Evolutionary conservation across 140 eudicot species (phyloP).

Genomic region (Stevia rebaudiana): DNA sequence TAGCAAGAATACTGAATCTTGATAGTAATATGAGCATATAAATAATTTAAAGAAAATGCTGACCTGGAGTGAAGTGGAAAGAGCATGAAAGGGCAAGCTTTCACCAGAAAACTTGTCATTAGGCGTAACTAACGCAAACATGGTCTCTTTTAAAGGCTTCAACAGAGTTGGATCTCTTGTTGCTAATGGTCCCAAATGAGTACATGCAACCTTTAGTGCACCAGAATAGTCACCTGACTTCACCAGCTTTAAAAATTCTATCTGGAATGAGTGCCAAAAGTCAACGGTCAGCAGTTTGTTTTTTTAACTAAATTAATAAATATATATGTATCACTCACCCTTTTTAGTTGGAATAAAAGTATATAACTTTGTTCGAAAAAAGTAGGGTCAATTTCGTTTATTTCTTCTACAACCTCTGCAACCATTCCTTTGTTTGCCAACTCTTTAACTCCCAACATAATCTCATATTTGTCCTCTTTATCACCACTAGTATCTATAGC

Average conservation of each 20-base stretch:
- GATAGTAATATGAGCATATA: background rate
- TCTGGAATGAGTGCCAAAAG: constrained; percentile 34
- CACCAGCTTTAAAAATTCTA: constrained; percentile 87
- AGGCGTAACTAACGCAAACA: constrained; percentile 68
- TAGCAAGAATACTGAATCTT: background rate
- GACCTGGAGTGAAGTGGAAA: constrained; percentile 96
- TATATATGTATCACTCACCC: constrained; percentile 36
- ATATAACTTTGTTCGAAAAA: constrained; percentile 55
- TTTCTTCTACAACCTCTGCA: constrained; percentile 88
- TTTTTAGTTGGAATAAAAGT: constrained; percentile 89
- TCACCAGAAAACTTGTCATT: constrained; percentile 46
- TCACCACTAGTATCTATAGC: constrained; percentile 22
- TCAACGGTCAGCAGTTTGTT: background rate
- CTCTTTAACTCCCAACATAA: constrained; percentile 73
- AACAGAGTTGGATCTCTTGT: constrained; percentile 65
- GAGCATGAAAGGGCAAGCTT: constrained; percentile 61
- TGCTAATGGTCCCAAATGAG: constrained; percentile 86
- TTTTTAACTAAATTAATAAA: background rate
- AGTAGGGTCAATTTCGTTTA: constrained; percentile 64
- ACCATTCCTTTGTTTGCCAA: constrained; percentile 87
- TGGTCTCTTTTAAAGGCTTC: constrained; percentile 87
- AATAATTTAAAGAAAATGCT: background rate
- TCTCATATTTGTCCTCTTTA: constrained; percentile 63
- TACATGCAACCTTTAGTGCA: constrained; percentile 74
- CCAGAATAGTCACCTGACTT: constrained; percentile 62